Conservation (phyloP, 139 green algal species). For the Chlamydomonas schloesseri region DNA sequence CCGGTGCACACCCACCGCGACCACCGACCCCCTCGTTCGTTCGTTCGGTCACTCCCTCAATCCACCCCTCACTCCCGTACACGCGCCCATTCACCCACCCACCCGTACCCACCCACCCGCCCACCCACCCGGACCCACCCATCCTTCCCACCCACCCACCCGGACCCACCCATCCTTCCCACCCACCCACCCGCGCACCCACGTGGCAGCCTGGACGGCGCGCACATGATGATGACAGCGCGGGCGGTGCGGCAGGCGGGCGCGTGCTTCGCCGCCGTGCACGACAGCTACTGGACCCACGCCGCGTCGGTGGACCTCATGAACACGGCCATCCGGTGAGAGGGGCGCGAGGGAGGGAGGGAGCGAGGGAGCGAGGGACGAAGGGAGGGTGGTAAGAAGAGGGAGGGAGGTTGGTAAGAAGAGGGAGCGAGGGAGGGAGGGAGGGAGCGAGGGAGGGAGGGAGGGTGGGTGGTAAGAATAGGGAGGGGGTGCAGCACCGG, state of each 20-base stretch:
- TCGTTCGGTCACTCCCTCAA: no score
- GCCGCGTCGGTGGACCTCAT: slow-evolving; percentile 83
- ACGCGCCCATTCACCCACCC: no score
- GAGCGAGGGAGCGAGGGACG: no score
- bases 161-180: no score
- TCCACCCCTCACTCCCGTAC: no score
- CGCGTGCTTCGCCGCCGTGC: slow-evolving; percentile 90
- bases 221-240: slow-evolving; percentile 99
- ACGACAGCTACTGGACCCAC: slow-evolving; percentile 99
- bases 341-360: neutral
- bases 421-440: neutral
- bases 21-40: no score
- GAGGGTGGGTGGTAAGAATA: neutral
- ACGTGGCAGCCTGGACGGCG: slow-evolving; percentile 79
- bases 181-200: no score
- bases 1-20: no score
- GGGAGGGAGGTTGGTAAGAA: neutral
- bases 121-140: no score
- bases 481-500: no score
- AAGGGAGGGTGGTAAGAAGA: neutral
- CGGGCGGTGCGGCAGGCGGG: slow-evolving; percentile 65
- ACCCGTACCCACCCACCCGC: no score
- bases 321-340: slow-evolving; percentile 80
- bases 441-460: neutral
- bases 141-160: no score